phyloP scores from a whole-genome alignment of 768 basidiomycete genomes.

The Hypsizygus marmoreus region DNA sequence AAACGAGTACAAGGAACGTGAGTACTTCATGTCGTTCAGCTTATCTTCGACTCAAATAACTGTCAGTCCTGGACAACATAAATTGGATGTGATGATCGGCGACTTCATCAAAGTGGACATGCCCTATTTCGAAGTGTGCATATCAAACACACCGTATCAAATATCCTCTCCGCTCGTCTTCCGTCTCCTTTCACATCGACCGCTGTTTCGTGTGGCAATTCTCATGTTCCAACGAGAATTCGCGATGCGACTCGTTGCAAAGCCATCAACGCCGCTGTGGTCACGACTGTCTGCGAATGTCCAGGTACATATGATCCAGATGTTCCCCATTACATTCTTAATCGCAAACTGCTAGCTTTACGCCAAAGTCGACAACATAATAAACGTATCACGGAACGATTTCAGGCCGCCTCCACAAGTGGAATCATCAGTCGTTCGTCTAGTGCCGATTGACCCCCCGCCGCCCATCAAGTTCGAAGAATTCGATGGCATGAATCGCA shows the following conservation, averaged over 20 bases:
- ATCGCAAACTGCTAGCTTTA: conserved; percentile 56
- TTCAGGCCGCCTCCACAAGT: conserved; percentile 96
- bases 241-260: conserved; percentile 86
- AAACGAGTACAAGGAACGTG: conserved; percentile 98
- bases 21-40: conserved; percentile 35
- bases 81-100: conserved; percentile 93
- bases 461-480: conserved; percentile 96
- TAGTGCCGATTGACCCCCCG: conserved; percentile 92
- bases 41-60: background rate
- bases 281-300: conserved; percentile 95
- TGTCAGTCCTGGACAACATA: conserved; percentile 87
- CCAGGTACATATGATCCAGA: conserved; percentile 44
- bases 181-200: conserved; percentile 94
- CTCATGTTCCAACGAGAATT: conserved; percentile 99
- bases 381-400: conserved; percentile 96
- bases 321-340: background rate
- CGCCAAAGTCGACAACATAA: conserved; percentile 92
- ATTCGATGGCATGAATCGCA: conserved; percentile 92
- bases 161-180: conserved; percentile 98
- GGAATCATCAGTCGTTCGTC: conserved; percentile 88
- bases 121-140: conserved; percentile 99
- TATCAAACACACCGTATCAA: conserved; percentile 98
- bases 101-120: conserved; percentile 98
- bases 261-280: conserved; percentile 85
- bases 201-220: conserved; percentile 89